phyloP scores from a whole-genome alignment of 2,329 filamentous ascomycete species.

The Talaromyces sp. region DNA sequence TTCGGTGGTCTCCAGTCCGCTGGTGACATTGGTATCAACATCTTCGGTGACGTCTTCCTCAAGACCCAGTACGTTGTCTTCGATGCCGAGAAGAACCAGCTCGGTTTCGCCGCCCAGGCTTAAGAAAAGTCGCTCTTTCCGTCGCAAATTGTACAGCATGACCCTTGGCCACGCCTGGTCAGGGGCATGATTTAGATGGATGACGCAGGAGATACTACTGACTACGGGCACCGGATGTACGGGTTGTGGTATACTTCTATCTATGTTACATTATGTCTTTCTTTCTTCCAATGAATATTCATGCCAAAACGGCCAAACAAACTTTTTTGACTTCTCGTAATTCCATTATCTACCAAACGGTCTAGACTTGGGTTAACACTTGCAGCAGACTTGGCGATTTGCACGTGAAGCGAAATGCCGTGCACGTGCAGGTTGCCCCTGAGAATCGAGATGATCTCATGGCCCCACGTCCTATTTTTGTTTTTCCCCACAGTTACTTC shows the following conservation, averaged over 20 bases:
- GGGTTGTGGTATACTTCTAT: neutral
- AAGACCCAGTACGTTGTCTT: slow-evolving; percentile 74
- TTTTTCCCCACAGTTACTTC: neutral
- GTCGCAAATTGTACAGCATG: neutral
- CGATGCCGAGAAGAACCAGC: slow-evolving; percentile 47
- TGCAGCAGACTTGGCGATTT: no score
- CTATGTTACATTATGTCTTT: neutral
- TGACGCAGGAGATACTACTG: neutral
- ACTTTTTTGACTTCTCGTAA: neutral
- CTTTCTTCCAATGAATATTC: neutral
- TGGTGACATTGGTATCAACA: slow-evolving; percentile 55
- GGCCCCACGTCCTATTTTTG: neutral
- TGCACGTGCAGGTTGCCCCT: neutral
- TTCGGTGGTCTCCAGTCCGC: slow-evolving; percentile 71
- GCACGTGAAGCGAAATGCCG: no score
- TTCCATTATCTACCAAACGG: no score
- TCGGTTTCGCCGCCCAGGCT: slow-evolving; percentile 46
- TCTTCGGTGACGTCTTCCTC: slow-evolving; percentile 74
- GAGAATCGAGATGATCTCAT: neutral
- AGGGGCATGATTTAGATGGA: neutral
- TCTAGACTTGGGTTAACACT: neutral
- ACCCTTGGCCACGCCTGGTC: neutral
- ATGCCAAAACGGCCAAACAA: neutral
- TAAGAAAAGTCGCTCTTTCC: slow-evolving; percentile 13
- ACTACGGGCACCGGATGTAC: neutral